A percentile compares a stretch with the other conserved stretches of the same genome.
phyloP scores from a whole-genome alignment of 768 basidiomycete genomes.

The Rhizopogon vesiculosus region DNA sequence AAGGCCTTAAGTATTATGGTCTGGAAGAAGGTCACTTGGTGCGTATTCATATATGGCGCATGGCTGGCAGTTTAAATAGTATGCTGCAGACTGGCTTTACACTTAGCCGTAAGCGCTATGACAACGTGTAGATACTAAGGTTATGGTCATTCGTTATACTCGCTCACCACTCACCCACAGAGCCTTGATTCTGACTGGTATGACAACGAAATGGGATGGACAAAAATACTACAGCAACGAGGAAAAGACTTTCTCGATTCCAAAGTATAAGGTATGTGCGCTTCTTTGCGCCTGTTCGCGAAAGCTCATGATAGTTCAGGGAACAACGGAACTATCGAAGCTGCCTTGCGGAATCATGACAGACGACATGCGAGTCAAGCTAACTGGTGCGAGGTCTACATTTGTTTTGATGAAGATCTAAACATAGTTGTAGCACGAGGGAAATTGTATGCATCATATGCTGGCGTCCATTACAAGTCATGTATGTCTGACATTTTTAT shows the following conservation, averaged over 20 bases:
- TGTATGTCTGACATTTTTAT: slow-evolving; percentile 5
- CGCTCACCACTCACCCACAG: not conserved
- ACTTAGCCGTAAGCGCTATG: not conserved
- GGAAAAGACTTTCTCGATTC: not conserved
- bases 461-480: slow-evolving; percentile 12
- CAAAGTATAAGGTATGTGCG: slow-evolving; percentile 3
- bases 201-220: slow-evolving; percentile 9
- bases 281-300: not conserved
- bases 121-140: not conserved
- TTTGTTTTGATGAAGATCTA: not conserved
- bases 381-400: slow-evolving; percentile 5
- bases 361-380: slow-evolving; percentile 1
- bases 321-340: slow-evolving; percentile 2
- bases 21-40: not conserved
- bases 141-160: not conserved
- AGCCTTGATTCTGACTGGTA: not conserved
- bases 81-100: not conserved
- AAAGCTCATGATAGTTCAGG: slow-evolving; percentile 5
- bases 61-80: not conserved
- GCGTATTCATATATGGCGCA: not conserved
- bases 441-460: slow-evolving; percentile 3
- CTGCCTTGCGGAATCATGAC: slow-evolving; percentile 9
- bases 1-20: not conserved
- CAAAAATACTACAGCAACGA: slow-evolving; percentile 1
- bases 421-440: slow-evolving; percentile 8